Conservation (phyloP, 1,139 yeast genomes). For the Wickerhamomyces sp. region DNA sequence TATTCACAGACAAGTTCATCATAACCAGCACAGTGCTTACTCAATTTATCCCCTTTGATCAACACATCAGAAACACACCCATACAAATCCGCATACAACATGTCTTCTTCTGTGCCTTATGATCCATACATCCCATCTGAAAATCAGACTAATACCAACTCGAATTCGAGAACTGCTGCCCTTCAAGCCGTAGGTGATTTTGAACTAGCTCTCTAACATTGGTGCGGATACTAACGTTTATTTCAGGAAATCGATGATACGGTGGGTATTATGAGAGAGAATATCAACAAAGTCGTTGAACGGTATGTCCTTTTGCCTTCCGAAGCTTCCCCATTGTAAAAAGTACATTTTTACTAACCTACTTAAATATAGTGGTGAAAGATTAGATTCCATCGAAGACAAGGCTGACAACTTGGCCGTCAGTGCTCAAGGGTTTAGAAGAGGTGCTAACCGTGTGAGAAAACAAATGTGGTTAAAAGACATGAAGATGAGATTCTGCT, state of each 20-base stretch:
- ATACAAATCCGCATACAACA: too few species aligned
- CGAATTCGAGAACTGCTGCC: constrained; percentile 71
- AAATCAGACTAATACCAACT: constrained; percentile 28
- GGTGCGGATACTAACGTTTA: constrained; percentile 6
- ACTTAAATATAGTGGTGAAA: constrained; percentile 59
- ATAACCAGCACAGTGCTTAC: too few species aligned
- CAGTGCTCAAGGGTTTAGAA: constrained; percentile 91
- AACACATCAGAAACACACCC: too few species aligned
- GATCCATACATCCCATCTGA: constrained; percentile 81
- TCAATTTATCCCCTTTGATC: too few species aligned
- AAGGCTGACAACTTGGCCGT: constrained; percentile 92
- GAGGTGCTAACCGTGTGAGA: constrained; percentile 96
- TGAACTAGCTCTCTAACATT: background rate
- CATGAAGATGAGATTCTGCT: constrained; percentile 92
- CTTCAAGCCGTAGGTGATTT: constrained; percentile 65
- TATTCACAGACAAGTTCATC: too few species aligned
- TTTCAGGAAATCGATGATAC: constrained; percentile 87
- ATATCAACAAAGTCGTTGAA: constrained; percentile 92
- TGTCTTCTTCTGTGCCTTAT: constrained; percentile 84
- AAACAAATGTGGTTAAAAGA: constrained; percentile 99
- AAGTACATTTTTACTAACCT: too few species aligned
- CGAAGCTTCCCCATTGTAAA: background rate
- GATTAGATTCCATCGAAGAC: constrained; percentile 87
- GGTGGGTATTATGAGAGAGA: constrained; percentile 96
- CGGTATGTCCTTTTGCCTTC: constrained; percentile 24